Percentiles rank a stretch among this genome's conserved stretches.
phyloP scores from a whole-genome alignment of 2,329 filamentous ascomycete genomes.

The Volutella citrinella region DNA sequence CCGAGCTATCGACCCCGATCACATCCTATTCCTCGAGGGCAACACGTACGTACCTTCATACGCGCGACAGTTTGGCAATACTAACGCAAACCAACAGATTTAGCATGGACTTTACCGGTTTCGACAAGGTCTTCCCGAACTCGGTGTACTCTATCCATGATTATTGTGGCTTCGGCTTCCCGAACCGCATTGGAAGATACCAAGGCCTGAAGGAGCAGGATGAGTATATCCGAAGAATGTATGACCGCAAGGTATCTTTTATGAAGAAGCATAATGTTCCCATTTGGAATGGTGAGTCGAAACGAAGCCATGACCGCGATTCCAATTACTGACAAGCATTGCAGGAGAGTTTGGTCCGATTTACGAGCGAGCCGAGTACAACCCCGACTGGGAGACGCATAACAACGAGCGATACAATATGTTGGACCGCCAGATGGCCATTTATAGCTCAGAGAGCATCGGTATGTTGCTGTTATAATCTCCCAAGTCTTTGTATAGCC shows the following conservation, averaged over 20 bases:
- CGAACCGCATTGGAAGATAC: slow-evolving; percentile 32
- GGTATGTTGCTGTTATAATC: slow-evolving; percentile 6
- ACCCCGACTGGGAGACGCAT: slow-evolving; percentile 20
- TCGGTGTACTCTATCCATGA: slow-evolving; percentile 52
- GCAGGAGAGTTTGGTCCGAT: slow-evolving; percentile 48
- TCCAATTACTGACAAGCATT: no score
- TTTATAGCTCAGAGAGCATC: slow-evolving; percentile 28
- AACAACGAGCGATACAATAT: slow-evolving; percentile 38
- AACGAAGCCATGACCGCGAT: no score
- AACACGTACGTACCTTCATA: slow-evolving; percentile 54
- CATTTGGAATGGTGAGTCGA: slow-evolving; percentile 39
- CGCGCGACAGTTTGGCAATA: no score
- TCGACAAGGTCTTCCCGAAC: slow-evolving; percentile 39
- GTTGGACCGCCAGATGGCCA: slow-evolving; percentile 36
- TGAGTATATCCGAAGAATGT: slow-evolving; percentile 25
- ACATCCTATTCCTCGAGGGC: slow-evolving; percentile 48
- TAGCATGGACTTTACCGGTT: slow-evolving; percentile 26
- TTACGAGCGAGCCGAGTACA: slow-evolving; percentile 38
- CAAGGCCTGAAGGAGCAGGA: slow-evolving; percentile 38
- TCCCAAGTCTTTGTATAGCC: neutral
- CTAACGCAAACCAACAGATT: slow-evolving; percentile 36
- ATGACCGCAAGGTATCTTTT: slow-evolving; percentile 40
- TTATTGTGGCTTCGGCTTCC: slow-evolving; percentile 52
- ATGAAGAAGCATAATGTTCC: slow-evolving; percentile 38
- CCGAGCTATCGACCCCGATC: slow-evolving; percentile 38